Base-by-base conservation (phyloP, 495 filamentous ascomycete species). In the Tuber calosporum region DNA sequence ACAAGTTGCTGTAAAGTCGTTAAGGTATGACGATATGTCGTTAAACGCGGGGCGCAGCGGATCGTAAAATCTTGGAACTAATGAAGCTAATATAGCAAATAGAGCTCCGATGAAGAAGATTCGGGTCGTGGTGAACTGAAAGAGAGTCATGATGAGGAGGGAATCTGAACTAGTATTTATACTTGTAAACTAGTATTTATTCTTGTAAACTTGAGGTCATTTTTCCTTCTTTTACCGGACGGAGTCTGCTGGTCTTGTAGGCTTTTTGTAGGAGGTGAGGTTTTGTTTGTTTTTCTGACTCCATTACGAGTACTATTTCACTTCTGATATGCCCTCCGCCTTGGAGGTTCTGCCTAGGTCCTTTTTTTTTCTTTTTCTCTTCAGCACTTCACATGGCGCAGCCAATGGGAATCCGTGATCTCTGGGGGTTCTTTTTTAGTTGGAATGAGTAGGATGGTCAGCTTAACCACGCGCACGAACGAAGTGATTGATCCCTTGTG, bases 171-270 rank as follows among this genome's bases (percentile, higher is more conserved):
- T 36, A 26, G 76, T 78, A 78, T 78, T 77, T 78, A 77, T 78
- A 78, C 41, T 34, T 69, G 69, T 34, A 53, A 70, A 17, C 30
- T 34, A 26, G 76, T 78, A 78, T 78, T 77, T 78, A 77, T 78
- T 77, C 41, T 34, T 69, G 69, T 34, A 53, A 70, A 17, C 30
- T 34, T 19, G 26, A 6, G 53, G 26, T 62, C 26, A 1, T 17
- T 2, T 30, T 34, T 30, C 34, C 26, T 30, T 62, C 26, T 30
- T 30, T 62, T 30, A 62, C 53, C 53, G 15, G 15, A 2, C 53
- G 15, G 15, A 2, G 17, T 6, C 26, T 62, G 5, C 26, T 34
- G 34, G 34, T 62, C 34, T 30, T 62, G 26, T 62, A 26, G 53
- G 53, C n/a, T n/a, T 15, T 30, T 30, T 26, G 53, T 34, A 30